A percentile compares a stretch with the other conserved stretches of the same genome.
phyloP scores from a whole-genome alignment of 495 filamentous ascomycete genomes.

The Talaromyces stipitatus region DNA sequence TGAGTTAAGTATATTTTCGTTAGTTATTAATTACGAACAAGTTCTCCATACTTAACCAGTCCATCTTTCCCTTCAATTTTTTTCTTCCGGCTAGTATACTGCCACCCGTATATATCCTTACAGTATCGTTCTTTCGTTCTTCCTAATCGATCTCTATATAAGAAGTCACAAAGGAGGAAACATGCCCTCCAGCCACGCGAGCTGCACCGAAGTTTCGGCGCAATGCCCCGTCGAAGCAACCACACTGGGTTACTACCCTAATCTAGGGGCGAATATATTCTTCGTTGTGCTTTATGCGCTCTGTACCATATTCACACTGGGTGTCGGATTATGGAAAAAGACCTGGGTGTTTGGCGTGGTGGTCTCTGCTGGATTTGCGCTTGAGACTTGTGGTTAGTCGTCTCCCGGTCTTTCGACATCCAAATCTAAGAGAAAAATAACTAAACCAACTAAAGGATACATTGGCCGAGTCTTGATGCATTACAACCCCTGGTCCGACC shows the following conservation, averaged over 20 bases:
- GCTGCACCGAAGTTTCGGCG: constrained; percentile 40
- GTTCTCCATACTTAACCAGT: neutral
- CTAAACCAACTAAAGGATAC: constrained; percentile 38
- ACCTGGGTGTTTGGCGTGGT: constrained; percentile 53
- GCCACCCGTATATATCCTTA: neutral
- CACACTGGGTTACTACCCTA: constrained; percentile 62
- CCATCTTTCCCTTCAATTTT: neutral
- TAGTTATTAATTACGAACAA: neutral
- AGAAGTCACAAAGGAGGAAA: no score
- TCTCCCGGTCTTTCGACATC: neutral
- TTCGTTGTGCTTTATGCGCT: constrained; percentile 50
- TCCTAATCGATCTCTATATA: no score
- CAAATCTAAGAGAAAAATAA: neutral
- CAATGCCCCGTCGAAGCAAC: constrained; percentile 52
- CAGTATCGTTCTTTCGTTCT: no score
- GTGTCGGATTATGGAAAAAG: constrained; percentile 46
- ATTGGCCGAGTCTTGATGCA: constrained; percentile 51
- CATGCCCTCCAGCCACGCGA: neutral
- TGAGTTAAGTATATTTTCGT: neutral
- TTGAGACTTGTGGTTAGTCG: constrained; percentile 17
- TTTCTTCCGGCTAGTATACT: neutral
- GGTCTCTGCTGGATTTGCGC: constrained; percentile 28
- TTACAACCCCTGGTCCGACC: constrained; percentile 50
- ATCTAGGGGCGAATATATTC: constrained; percentile 53
- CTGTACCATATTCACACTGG: constrained; percentile 36